Evolutionary conservation across 1,139 yeast species (phyloP).

Genomic region (Pichia sp.): DNA sequence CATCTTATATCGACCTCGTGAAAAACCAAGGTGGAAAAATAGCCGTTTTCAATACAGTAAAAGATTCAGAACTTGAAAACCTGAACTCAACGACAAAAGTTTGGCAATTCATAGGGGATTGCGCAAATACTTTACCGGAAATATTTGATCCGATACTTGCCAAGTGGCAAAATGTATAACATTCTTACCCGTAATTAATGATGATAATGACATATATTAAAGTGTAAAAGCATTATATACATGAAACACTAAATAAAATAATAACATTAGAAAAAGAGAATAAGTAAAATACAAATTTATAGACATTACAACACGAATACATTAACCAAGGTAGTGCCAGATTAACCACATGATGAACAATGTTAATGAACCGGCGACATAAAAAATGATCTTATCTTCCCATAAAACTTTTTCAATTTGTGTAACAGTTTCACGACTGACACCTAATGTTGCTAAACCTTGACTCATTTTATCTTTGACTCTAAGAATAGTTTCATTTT

Average conservation of each 20-base stretch:
- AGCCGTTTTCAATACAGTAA: slow-evolving; percentile 78
- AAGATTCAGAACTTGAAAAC: slow-evolving; percentile 39
- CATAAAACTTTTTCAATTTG: slow-evolving; percentile 81
- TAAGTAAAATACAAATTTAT: too few species aligned
- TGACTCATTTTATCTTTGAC: slow-evolving; percentile 66
- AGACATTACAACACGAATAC: too few species aligned
- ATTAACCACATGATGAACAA: slow-evolving; percentile 70
- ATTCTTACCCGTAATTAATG: too few species aligned
- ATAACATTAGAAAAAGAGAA: too few species aligned
- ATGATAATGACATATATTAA: too few species aligned
- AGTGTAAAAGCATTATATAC: too few species aligned
- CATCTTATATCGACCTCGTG: slow-evolving; percentile 82
- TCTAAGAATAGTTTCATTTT: slow-evolving; percentile 65
- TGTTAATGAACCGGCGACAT: slow-evolving; percentile 66
- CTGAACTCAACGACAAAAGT: slow-evolving; percentile 32
- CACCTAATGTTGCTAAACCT: slow-evolving; percentile 78
- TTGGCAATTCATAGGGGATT: slow-evolving; percentile 85
- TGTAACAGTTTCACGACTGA: slow-evolving; percentile 81
- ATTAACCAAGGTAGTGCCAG: slow-evolving; percentile 57
- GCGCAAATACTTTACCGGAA: slow-evolving; percentile 64
- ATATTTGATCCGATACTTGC: slow-evolving; percentile 55
- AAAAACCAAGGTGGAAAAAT: slow-evolving; percentile 73
- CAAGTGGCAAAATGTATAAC: background rate
- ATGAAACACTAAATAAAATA: too few species aligned
- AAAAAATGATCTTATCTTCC: slow-evolving; percentile 87